Base-by-base conservation (phyloP, 2,329 filamentous ascomycete species). In the Fusarium floridanum region DNA sequence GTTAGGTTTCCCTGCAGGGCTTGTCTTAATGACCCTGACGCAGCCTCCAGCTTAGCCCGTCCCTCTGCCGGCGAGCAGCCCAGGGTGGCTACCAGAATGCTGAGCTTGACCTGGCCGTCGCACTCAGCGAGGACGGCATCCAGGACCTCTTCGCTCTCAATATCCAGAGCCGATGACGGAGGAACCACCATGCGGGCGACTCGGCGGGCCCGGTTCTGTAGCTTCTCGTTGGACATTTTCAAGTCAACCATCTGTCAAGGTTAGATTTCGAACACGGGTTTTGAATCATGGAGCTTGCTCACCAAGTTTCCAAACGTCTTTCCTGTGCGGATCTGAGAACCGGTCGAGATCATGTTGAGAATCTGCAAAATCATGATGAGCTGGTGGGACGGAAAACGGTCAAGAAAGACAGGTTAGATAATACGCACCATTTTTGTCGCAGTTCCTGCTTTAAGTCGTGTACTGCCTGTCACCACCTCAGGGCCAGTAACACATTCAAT, bases 81-180 rank as follows among this genome's bases (percentile, higher is more conserved):
- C 24, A 67, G 27, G 5, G 50, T 64, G 5, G 62, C 64, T 17
- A 67, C 50, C 14, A 68, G 62, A 37, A 68, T 65, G 12, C 59
- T 67, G 34, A 71, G 66, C 48, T 61, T 73, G 14, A 69, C 69
- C 16, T 72, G 61, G 5, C 66, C 69, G 3, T 72, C 61, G 11
- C 69, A 72, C 5, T 66, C 27, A 5, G 48, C 55, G 5, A 72
- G 45, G 2, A 72, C 24, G 3, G 12, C 16, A 29, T 72, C 69
- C 17, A 72, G 27, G 2, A 68, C 60, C 3, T 63, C 60, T 37
- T 68, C 60, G 17, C 17, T 48, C 20, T 37, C 29, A 5, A 70
- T 53, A 22, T 70, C 60, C 1, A 70, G 29, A 11, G 39, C 59
- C 5, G 68, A 63, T 32, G 68, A n/a, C 16, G 68, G 27, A 16